phyloP scores from a whole-genome alignment of 1,139 yeast species.

The Zygoascus meyerae region DNA sequence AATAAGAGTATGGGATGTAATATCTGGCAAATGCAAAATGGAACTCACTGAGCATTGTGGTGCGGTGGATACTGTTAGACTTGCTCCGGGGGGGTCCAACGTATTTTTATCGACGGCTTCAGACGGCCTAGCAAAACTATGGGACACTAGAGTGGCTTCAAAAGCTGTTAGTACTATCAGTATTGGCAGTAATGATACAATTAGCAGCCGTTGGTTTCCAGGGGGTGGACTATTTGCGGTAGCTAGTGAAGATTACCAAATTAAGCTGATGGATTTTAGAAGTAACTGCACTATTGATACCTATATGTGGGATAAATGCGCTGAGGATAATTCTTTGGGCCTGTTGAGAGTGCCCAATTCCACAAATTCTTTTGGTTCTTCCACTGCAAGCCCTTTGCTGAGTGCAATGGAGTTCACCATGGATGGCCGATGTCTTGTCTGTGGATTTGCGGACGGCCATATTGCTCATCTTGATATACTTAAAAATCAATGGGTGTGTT shows the following conservation, averaged over 20 bases:
- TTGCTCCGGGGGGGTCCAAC: constrained; percentile 38
- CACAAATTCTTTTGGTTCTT: not conserved
- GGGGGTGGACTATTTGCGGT: constrained; percentile 53
- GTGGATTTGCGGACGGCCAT: constrained; percentile 71
- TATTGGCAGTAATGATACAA: constrained; percentile 57
- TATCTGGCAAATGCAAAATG: constrained; percentile 48
- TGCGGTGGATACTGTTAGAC: constrained; percentile 59
- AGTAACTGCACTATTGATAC: constrained; percentile 63
- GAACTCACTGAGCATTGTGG: constrained; percentile 74
- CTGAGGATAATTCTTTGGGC: no score
- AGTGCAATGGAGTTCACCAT: constrained; percentile 65
- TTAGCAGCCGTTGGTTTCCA: constrained; percentile 60
- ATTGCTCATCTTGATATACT: constrained; percentile 77
- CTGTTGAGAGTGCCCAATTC: not conserved
- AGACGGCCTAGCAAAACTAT: constrained; percentile 87
- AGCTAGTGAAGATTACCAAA: constrained; percentile 67
- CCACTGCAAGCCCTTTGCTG: constrained; percentile 31
- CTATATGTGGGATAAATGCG: constrained; percentile 1
- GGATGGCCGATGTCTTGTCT: constrained; percentile 70
- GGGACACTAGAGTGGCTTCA: constrained; percentile 84
- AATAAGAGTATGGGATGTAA: constrained; percentile 73
- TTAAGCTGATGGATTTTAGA: constrained; percentile 70
- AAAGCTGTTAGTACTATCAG: constrained; percentile 61
- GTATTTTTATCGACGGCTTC: constrained; percentile 85
- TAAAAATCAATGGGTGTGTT: constrained; percentile 57